Base-by-base conservation (phyloP, 768 basidiomycete genomes). In the Agaricus bisporus region DNA sequence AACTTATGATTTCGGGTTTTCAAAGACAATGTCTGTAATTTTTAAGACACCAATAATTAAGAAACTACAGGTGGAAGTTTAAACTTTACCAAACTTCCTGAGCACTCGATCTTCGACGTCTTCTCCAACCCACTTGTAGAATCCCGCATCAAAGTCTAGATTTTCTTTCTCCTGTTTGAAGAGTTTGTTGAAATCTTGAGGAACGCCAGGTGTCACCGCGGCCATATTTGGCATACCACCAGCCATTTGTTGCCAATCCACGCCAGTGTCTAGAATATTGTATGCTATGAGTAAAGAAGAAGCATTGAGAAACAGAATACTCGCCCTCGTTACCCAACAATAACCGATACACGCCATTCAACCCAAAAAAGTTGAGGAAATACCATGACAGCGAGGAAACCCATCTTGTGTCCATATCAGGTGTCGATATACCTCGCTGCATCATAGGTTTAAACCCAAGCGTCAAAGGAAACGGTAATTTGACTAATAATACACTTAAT, bases 341-440 rank as follows among this genome's bases (percentile, higher is more conserved):
- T 56, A 98, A 84, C 46, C 88, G 89, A 74, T 98, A 99, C 15
- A 99, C 70, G 15, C 94, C 95, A 64, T 98, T 98, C 57, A 99
- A 72, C 50, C 95, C 95, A 69, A 99, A 98, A 72, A 98, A 91
- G 75, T 98, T 98, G 63, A 98, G 83, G 71, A 99, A 98, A 72
- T 98, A 99, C 97, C 97, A 98, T 15, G 92, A 95, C 51, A 98
- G 76, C 10, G 97, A 97, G 18, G 97, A 99, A 29, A 98, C 97
- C 95, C 97, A 99, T 70, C 91, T 82, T 10, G 98, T 97, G 68
- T 98, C 95, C 88, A 98, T 91, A 66, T 97, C 93, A 10, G 85
- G 85, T 0, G 95, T 95, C 65, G 93, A 88, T 45, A 98, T 89
- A 22, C 95, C 95, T 47, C 95, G 85, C 63, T 98, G 95, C 10